phyloP scores from a whole-genome alignment of 2,329 filamentous ascomycete genomes.

The Penicillium glabrum region DNA sequence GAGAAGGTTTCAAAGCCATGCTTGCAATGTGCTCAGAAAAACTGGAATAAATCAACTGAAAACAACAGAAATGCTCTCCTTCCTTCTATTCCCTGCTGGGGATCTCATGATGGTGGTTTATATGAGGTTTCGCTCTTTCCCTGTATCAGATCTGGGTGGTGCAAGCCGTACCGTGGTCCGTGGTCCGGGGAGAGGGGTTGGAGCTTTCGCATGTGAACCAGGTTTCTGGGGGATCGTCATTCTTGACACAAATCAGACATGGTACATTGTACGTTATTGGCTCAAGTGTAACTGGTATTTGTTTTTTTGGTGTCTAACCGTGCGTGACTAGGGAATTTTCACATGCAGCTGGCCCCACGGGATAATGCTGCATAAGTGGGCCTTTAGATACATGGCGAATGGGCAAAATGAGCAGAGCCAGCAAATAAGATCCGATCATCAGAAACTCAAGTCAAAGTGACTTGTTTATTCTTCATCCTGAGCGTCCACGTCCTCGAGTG shows the following conservation, averaged over 20 bases:
- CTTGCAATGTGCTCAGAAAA: not conserved
- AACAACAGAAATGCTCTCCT: not conserved
- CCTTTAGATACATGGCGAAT: too few relatives aligned
- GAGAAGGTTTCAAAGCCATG: slow-evolving; percentile 16
- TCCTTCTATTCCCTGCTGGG: not conserved
- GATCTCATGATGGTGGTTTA: not conserved
- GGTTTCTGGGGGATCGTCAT: slow-evolving; percentile 10
- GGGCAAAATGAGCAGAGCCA: too few relatives aligned
- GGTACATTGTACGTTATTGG: not conserved
- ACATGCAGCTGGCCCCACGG: not conserved
- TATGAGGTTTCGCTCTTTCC: not conserved
- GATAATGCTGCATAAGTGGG: not conserved
- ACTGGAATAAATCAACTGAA: not conserved
- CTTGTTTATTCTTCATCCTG: too few relatives aligned
- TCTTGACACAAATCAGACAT: not conserved
- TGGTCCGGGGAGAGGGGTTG: slow-evolving; percentile 20
- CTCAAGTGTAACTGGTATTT: not conserved
- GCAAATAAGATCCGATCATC: too few relatives aligned
- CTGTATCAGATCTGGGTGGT: not conserved
- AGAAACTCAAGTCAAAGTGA: too few relatives aligned
- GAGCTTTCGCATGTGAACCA: slow-evolving; percentile 18
- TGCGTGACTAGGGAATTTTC: not conserved
- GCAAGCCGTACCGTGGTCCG: slow-evolving; percentile 18
- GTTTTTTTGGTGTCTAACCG: not conserved
- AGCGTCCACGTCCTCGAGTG: too few relatives aligned